Evolutionary conservation across 2,329 filamentous ascomycete genomes (phyloP).

Genomic region (Phialophora chinensis): DNA sequence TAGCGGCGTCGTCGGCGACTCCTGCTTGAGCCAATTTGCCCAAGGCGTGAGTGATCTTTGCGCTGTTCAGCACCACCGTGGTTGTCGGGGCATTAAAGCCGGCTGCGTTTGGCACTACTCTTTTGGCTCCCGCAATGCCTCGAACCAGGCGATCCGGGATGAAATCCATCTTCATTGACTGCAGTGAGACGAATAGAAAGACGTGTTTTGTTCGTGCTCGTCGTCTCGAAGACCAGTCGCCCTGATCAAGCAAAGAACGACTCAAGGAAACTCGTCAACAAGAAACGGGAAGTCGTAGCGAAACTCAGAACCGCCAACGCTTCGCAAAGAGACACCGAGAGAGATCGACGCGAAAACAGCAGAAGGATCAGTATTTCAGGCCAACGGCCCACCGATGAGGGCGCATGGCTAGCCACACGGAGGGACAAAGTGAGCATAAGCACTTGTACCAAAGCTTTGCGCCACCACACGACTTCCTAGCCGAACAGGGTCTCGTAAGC

Average conservation of each 20-base stretch:
- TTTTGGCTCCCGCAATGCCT: conserved; percentile 17
- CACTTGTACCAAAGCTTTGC: conserved; percentile 29
- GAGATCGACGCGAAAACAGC: conserved; percentile 14
- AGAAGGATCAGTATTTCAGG: conserved; percentile 13
- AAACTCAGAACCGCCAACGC: conserved; percentile 16
- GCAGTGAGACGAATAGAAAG: neutral
- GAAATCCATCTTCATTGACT: conserved; percentile 23
- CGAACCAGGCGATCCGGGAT: conserved; percentile 21
- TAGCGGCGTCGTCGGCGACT: conserved; percentile 25
- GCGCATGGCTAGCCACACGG: conserved; percentile 9
- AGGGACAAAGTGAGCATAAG: conserved; percentile 27
- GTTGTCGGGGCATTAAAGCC: conserved; percentile 14
- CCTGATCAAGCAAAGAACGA: conserved; percentile 17
- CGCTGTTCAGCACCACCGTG: conserved; percentile 12
- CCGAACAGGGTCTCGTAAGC: conserved; percentile 26
- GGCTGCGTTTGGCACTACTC: conserved; percentile 14
- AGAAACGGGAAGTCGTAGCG: conserved; percentile 12
- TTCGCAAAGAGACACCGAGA: conserved; percentile 17
- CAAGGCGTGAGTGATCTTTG: conserved; percentile 29
- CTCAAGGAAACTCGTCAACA: conserved; percentile 14
- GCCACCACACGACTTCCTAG: conserved; percentile 1
- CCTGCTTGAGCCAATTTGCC: conserved; percentile 30
- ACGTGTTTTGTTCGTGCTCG: neutral
- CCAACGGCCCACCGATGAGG: neutral
- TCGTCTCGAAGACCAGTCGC: neutral